A percentile compares a stretch with the other conserved stretches of the same genome.
phyloP scores from a whole-genome alignment of 768 basidiomycete species.

The Sarcodon sp. region DNA sequence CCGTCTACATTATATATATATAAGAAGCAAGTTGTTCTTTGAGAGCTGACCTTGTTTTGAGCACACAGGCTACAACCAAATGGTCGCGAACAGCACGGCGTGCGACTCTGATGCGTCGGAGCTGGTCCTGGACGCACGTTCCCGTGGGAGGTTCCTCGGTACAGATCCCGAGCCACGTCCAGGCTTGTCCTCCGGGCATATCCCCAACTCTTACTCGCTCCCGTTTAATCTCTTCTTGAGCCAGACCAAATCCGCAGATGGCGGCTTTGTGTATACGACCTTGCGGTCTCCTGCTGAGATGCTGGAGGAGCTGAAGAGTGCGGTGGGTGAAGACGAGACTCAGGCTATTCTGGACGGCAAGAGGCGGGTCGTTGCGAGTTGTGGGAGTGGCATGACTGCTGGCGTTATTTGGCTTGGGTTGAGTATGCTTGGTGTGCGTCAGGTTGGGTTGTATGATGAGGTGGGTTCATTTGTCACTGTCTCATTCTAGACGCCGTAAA shows the following conservation, averaged over 20 bases:
- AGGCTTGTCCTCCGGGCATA: constrained; percentile 83
- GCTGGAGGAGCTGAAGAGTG: constrained; percentile 41
- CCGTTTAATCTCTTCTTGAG: constrained; percentile 71
- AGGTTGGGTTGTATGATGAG: constrained; percentile 85
- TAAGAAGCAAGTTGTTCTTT: too few relatives aligned
- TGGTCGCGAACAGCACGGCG: constrained; percentile 52
- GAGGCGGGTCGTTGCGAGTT: constrained; percentile 56
- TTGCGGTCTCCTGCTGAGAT: constrained; percentile 48
- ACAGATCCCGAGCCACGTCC: constrained; percentile 82
- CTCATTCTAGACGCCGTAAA: neutral
- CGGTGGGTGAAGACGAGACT: constrained; percentile 45
- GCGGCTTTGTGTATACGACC: constrained; percentile 17
- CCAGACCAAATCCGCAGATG: constrained; percentile 14
- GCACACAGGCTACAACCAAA: constrained; percentile 64
- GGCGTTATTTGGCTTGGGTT: constrained; percentile 90
- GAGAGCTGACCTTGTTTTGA: neutral
- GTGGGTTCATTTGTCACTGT: constrained; percentile 28
- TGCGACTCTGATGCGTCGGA: constrained; percentile 36
- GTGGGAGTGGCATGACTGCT: constrained; percentile 99
- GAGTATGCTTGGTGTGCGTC: constrained; percentile 48
- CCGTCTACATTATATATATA: constrained; percentile 4
- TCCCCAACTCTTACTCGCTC: constrained; percentile 74
- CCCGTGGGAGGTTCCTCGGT: constrained; percentile 76
- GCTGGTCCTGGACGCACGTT: constrained; percentile 80
- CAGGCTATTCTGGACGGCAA: constrained; percentile 48